These are phyloP conservation scores for Sporothrix luriei DNA, from an alignment of 2,329 filamentous ascomycete genomes.

Conservation along the genomic window DNA sequence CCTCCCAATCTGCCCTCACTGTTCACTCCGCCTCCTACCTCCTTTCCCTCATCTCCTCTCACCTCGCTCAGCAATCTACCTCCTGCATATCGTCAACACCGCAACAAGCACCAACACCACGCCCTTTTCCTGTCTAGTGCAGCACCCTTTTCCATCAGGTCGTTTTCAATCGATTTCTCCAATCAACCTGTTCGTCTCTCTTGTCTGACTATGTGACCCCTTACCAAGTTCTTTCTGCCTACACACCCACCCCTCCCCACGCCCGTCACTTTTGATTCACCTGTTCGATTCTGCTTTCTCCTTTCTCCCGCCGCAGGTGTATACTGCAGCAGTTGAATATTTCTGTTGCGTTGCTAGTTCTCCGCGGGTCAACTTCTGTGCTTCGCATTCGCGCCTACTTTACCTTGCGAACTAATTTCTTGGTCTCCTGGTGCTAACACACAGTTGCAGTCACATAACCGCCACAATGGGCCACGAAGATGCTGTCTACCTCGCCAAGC, in stretches of 20 bases:
- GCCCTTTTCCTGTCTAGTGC: conserved; percentile 20
- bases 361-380: not conserved
- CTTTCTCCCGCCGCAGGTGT: not conserved
- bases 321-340: not conserved
- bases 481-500: conserved; percentile 99
- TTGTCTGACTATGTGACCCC: not conserved
- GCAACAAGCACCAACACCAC: conserved; percentile 25
- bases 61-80: conserved; percentile 26
- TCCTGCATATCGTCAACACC: conserved; percentile 29
- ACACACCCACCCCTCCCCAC: not conserved
- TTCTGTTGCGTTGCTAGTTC: not conserved
- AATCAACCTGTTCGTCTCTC: not conserved
- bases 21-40: conserved; percentile 14
- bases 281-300: not conserved
- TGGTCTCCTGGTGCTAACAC: not conserved
- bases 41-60: conserved; percentile 12
- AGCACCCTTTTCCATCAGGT: not conserved
- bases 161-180: conserved; percentile 1
- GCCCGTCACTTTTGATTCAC: not conserved
- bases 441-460: conserved; percentile 38
- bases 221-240: not conserved
- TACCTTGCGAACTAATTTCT: not conserved
- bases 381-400: not conserved
- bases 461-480: conserved; percentile 98
- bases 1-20: conserved; percentile 9